Conservation (phyloP, 2,329 filamentous ascomycete species). For the Tolypocladium tropicale region DNA sequence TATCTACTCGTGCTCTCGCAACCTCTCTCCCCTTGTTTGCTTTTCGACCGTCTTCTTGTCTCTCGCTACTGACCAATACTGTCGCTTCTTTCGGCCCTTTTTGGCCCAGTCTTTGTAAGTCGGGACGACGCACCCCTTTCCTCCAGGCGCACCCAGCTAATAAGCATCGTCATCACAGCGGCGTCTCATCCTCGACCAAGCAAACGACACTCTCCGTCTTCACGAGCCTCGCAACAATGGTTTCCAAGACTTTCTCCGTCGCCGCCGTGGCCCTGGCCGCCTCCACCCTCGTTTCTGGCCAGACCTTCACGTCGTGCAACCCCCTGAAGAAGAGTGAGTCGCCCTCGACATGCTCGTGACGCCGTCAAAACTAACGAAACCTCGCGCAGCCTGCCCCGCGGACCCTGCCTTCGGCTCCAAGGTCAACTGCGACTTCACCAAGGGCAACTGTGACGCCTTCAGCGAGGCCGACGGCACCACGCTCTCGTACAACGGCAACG, state of each 20-base stretch:
- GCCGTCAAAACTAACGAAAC: not conserved
- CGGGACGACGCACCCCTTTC: not conserved
- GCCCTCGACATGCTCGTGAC: too few species aligned
- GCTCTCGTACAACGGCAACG: conserved; percentile 36
- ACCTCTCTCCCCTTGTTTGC: not conserved
- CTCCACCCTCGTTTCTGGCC: conserved; percentile 38
- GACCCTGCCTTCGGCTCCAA: conserved; percentile 63
- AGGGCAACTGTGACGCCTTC: conserved; percentile 54
- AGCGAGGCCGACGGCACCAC: conserved; percentile 33
- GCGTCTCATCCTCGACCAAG: not conserved
- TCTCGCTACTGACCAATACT: not conserved
- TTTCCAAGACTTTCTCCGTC: conserved; percentile 34
- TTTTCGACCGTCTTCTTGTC: not conserved
- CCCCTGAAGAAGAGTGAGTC: conserved; percentile 39
- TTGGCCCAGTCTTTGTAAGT: not conserved
- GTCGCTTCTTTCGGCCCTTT: not conserved
- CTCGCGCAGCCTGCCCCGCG: conserved; percentile 51
- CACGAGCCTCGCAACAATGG: conserved; percentile 15
- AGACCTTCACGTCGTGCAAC: conserved; percentile 48
- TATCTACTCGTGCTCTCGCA: not conserved
- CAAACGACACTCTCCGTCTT: not conserved
- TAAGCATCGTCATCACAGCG: not conserved
- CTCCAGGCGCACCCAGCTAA: not conserved
- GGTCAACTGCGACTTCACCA: conserved; percentile 61
- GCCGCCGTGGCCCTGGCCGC: conserved; percentile 39